Conservation (phyloP, 192 early-diverging fungal species). For the Mortierella antarctica region DNA sequence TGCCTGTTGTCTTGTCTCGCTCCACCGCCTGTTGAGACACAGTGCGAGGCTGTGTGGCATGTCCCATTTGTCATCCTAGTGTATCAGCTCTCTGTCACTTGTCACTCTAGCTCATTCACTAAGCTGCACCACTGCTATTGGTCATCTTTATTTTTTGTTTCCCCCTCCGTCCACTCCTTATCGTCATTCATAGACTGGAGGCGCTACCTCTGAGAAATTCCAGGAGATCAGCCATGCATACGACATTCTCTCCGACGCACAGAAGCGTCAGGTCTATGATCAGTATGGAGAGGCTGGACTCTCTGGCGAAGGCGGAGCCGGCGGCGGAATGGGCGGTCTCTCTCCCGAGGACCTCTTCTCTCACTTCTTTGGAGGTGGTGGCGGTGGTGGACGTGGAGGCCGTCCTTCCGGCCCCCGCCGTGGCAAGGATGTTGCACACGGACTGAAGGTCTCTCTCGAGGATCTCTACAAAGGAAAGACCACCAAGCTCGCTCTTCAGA, state of each 20-base stretch:
- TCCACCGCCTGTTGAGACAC: background rate
- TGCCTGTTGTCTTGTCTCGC: background rate
- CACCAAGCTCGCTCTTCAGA: slow-evolving; percentile 95
- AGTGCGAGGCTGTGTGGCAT: too few species aligned
- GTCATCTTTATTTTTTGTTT: background rate
- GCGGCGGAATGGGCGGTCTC: slow-evolving; percentile 69
- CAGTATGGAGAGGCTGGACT: slow-evolving; percentile 93
- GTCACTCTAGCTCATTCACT: background rate
- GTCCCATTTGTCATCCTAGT: too few species aligned
- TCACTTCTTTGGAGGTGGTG: slow-evolving; percentile 93
- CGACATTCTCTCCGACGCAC: slow-evolving; percentile 91
- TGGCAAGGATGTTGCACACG: slow-evolving; percentile 95
- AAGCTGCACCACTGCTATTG: background rate
- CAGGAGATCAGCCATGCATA: slow-evolving; percentile 99
- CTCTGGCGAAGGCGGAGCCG: slow-evolving; percentile 78
- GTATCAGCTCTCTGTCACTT: background rate
- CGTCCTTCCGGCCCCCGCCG: slow-evolving; percentile 85
- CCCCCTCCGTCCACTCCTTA: background rate
- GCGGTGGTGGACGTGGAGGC: slow-evolving; percentile 81
- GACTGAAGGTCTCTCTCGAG: slow-evolving; percentile 86
- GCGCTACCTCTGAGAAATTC: slow-evolving; percentile 85
- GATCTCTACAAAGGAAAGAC: slow-evolving; percentile 92
- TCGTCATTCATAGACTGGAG: slow-evolving; percentile 36
- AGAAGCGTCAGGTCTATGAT: slow-evolving; percentile 95
- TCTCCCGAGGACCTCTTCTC: slow-evolving; percentile 96